phyloP scores from a whole-genome alignment of 1,284 basidiomycete genomes.

The Cryptococcus sp. region DNA sequence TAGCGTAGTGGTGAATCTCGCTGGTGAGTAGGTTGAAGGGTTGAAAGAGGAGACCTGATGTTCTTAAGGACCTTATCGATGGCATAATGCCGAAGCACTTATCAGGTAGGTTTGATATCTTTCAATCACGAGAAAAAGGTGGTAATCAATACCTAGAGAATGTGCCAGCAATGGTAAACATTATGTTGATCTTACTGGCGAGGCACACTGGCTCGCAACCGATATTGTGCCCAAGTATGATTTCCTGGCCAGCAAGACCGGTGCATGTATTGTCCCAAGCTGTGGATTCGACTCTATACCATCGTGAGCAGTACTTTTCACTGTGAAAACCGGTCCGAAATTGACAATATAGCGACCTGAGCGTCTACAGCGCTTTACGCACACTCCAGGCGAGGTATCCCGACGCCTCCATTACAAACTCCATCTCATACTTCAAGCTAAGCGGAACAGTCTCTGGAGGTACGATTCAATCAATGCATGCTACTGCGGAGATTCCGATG shows the following conservation, averaged over 20 bases:
- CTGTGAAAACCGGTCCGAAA: not conserved
- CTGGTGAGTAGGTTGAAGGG: constrained; percentile 23
- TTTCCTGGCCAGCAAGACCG: constrained; percentile 60
- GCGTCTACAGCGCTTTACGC: constrained; percentile 57
- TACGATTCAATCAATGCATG: constrained; percentile 58
- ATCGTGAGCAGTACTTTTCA: constrained; percentile 44
- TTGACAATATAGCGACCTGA: constrained; percentile 50
- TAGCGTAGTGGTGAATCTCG: constrained; percentile 38
- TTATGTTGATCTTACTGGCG: constrained; percentile 63
- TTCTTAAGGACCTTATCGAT: constrained; percentile 29
- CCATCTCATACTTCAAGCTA: constrained; percentile 54
- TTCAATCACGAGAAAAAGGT: not conserved
- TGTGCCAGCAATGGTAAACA: constrained; percentile 56
- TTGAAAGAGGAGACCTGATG: too few species aligned
- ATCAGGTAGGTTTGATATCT: constrained; percentile 15
- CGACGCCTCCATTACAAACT: constrained; percentile 46
- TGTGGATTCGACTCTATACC: constrained; percentile 71
- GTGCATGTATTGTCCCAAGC: constrained; percentile 63
- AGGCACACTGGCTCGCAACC: constrained; percentile 53
- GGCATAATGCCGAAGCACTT: constrained; percentile 32
- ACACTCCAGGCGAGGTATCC: constrained; percentile 47
- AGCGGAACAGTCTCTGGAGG: constrained; percentile 64
- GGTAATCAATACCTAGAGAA: constrained; percentile 44
- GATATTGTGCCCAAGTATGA: constrained; percentile 60
- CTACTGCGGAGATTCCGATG: constrained; percentile 51